Percentiles rank a stretch among this genome's conserved stretches.
Conservation (phyloP, 192 early-diverging fungal species). For the Haplosporangium gracile region DNA sequence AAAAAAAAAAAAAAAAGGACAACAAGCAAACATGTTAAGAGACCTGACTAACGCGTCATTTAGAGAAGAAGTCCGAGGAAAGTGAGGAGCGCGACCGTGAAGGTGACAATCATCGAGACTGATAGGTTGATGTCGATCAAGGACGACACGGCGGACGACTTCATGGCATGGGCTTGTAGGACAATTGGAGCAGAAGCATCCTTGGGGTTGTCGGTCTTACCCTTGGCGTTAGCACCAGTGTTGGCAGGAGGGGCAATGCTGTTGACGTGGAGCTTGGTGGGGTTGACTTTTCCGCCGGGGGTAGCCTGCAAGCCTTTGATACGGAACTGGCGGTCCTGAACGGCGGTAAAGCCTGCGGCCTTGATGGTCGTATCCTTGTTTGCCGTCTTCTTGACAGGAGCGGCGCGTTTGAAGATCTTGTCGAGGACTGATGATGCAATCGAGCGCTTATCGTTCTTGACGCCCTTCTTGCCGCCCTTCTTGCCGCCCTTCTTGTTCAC, state of each 20-base stretch:
- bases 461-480: neutral
- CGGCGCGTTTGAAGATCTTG: neutral
- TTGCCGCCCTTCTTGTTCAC: neutral
- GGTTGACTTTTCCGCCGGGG: constrained; percentile 10
- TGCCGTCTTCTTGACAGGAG: neutral
- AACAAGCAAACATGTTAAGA: too few species aligned
- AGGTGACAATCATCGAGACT: neutral
- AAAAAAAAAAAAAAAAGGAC: neutral
- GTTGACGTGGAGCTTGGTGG: constrained; percentile 10
- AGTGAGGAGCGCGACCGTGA: neutral
- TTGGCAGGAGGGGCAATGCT: neutral
- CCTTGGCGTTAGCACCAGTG: neutral
- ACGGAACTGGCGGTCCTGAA: constrained; percentile 22
- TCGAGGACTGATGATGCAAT: neutral
- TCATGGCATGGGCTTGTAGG: neutral
- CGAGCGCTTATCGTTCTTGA: neutral
- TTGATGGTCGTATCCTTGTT: neutral
- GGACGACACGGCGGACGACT: neutral
- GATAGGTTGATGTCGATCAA: neutral
- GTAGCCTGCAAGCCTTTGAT: constrained; percentile 16
- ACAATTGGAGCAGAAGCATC: neutral
- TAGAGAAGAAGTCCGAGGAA: neutral
- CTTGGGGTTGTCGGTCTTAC: neutral
- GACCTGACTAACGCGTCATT: neutral
- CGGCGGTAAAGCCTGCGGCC: neutral